Evolutionary conservation across 1,284 basidiomycete species (phyloP).

Genomic region (Ganoderma lucidum): DNA sequence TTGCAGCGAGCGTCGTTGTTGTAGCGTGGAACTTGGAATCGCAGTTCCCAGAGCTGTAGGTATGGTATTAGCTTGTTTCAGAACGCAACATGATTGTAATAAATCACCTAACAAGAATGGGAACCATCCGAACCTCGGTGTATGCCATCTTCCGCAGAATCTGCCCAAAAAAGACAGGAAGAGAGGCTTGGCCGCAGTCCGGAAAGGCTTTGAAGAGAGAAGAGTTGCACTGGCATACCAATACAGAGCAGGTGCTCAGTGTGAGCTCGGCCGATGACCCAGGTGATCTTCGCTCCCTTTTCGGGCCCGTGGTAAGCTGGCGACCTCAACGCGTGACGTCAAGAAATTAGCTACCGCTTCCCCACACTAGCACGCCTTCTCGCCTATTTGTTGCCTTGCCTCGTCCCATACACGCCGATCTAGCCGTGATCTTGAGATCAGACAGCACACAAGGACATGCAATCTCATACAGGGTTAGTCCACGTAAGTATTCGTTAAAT

Average conservation of each 20-base stretch:
- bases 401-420: slow-evolving; percentile 9
- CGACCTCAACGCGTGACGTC: slow-evolving; percentile 30
- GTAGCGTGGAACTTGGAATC: slow-evolving; percentile 5
- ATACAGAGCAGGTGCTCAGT: not conserved
- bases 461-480: slow-evolving; percentile 13
- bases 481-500: not conserved
- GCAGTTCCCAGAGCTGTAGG: not conserved
- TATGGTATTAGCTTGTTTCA: not conserved
- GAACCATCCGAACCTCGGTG: not conserved
- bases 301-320: slow-evolving; percentile 26
- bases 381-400: slow-evolving; percentile 3
- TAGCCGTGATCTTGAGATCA: slow-evolving; percentile 8
- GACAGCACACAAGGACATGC: not conserved
- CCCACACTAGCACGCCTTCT: slow-evolving; percentile 17
- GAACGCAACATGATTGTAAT: not conserved
- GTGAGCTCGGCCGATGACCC: slow-evolving; percentile 6
- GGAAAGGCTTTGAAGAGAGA: not conserved
- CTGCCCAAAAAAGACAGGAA: not conserved
- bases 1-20: slow-evolving; percentile 23
- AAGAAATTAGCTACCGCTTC: slow-evolving; percentile 12
- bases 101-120: not conserved
- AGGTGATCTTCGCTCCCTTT: slow-evolving; percentile 28
- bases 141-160: not conserved
- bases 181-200: not conserved
- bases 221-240: not conserved